Percentiles rank a stretch among this genome's conserved stretches.
phyloP scores from a whole-genome alignment of 441 rosid species.

The Cnidoscolus chayamansa region DNA sequence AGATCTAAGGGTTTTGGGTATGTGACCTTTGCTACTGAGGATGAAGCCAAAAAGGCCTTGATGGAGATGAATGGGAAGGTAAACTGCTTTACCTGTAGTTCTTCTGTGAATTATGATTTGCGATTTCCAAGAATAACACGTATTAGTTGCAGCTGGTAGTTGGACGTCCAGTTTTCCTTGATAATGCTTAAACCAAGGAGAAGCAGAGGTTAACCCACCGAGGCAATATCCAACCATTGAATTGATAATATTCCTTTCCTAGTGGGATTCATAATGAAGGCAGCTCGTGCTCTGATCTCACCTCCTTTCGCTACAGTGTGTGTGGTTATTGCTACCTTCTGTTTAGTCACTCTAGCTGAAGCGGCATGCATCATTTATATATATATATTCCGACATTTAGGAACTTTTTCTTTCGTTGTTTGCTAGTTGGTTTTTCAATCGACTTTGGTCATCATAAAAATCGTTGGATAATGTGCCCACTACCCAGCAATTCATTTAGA shows the following conservation, averaged over 20 bases:
- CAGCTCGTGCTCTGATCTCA: background rate
- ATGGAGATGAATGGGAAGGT: conserved; percentile 57
- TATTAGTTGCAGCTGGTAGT: conserved; percentile 35
- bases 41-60: conserved; percentile 50
- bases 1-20: conserved; percentile 61
- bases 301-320: background rate
- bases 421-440: background rate
- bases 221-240: conserved; percentile 6
- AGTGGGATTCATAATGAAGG: background rate
- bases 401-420: background rate
- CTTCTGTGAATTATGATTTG: background rate
- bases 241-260: background rate
- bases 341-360: background rate
- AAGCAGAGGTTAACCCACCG: background rate
- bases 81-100: conserved; percentile 4
- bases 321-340: background rate
- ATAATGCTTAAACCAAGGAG: conserved; percentile 14
- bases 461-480: too few relatives aligned
- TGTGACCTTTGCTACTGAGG: conserved; percentile 44
- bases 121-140: conserved; percentile 2
- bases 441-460: background rate
- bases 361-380: too few relatives aligned
- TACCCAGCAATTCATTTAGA: too few relatives aligned
- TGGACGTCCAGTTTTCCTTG: conserved; percentile 40
- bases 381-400: too few relatives aligned